Evolutionary conservation across 2,329 filamentous ascomycete genomes (phyloP), one percentile per base, ranked within the genome.

Genomic region (Mycosphaerella arachidis): DNA sequence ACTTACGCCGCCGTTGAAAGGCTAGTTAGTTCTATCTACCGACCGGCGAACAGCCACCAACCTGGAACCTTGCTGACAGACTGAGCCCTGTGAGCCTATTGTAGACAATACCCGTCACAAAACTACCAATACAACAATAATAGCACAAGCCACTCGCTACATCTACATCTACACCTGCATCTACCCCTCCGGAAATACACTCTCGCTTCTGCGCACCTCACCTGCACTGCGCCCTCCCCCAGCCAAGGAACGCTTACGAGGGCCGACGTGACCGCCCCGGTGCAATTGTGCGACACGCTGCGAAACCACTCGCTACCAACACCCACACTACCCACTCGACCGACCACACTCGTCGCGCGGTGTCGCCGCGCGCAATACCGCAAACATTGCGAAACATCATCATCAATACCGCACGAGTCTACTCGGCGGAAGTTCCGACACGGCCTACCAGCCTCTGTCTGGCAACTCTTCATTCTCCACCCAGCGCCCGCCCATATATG

Each of bases 321-420:
- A 48, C 48, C 37, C 59, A 53, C 58, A n/a, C 55, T 37, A 53
- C 48, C 18, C 45, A 27, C 46, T 56, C 16, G 45, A 30, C 46
- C 31, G 27, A 35, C 30, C 35, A 46, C 29, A 37, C 37, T 31
- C 48, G 45, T 50, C 46, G 6, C 20, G 29, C 20, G 46, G 13
- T 57, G 67, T 68, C 67, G 65, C 67, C 63, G 58, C 50, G 27
- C 57, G 46, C 59, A 62, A 63, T 45, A 67, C 69, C 68, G 68
- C 58, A 68, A 72, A 67, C 65, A 70, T 70, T 67, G 66, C 70
- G 78, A 84, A 83, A 76, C 79, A 78, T 68, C 81, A 84, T 77
- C 78, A 81, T 77, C 78, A 81, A 72, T 79, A 81, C 58, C 79
- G 82, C 70, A 74, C 81, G 71, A 85, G 82, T 77, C 81, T 86